Base-by-base conservation (phyloP, 192 early-diverging fungal genomes). In the Rhizoclosmatium globosum region DNA sequence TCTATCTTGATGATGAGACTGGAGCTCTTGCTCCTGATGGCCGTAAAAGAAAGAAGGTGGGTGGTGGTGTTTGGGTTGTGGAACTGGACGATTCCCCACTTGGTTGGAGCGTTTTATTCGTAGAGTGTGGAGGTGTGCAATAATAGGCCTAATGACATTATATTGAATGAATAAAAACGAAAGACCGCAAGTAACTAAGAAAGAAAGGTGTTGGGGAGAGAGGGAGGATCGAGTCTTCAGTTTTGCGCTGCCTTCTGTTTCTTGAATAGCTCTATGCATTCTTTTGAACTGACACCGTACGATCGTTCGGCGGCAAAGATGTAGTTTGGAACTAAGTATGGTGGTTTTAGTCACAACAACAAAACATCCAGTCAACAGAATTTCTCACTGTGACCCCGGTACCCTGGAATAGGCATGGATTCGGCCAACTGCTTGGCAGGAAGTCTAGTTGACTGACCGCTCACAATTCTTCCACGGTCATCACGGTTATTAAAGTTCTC, bases 401-500 rank as follows among this genome's bases (percentile, higher is more conserved):
- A 89, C 15, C 88, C 88, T 3, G 88, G 83, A 72, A 89, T 89
- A 7, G 88, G 88, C 47, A 64, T 64, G 19, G 68, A 81, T 50
- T 85, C 72, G 59, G 76, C 53, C 6, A 87, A 56, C 42, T 85
- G 72, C 79, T 88, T 88, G 31, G 43, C n/a, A 7, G 87, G 82
- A 50, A 87, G 74, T 9, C 69, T 31, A 48, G 76, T 76, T 19
- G 23, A 69, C 47, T 43, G 60, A 41, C 77, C 48, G 44, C 78
- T 67, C 60, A 58, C 68, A 60, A 76, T 74, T 48, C 76, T 66
- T 39, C 83, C 84, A n/a, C 83, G 82, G 1, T 82, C 81, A 59
- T 87, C 86, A 9, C 82, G 81, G 50, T 81, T 71, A 77, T 89
- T 89, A 68, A 87, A 89, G 60, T 85, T 78, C 13, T 87, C 85